Conservation (phyloP, 139 green algal genomes). For the Penium margaritaceum region DNA sequence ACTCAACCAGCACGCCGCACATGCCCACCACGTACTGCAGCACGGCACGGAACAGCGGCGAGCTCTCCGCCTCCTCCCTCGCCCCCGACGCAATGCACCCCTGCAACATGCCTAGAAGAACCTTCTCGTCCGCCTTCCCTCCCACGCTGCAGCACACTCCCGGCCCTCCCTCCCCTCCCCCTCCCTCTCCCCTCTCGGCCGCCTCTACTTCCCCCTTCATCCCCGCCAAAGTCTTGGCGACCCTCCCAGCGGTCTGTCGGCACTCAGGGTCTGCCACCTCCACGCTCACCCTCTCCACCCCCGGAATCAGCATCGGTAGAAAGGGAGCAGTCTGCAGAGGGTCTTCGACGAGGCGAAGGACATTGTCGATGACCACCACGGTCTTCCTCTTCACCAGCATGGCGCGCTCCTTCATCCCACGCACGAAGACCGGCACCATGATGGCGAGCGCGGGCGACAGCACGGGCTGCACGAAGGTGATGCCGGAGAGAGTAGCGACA, state of each 20-base stretch:
- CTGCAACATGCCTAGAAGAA: too few species aligned
- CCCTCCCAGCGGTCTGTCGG: conserved; percentile 42
- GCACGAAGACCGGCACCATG: conserved; percentile 47
- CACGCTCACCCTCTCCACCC: conserved; percentile 39
- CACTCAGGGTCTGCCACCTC: conserved; percentile 51
- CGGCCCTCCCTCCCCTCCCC: too few species aligned
- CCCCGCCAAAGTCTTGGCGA: conserved; percentile 23
- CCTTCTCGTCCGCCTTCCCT: too few species aligned
- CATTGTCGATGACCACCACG: conserved; percentile 52
- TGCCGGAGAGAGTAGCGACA: conserved; percentile 48
- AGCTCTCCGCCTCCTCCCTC: too few species aligned
- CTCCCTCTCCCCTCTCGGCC: too few species aligned
- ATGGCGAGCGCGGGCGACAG: conserved; percentile 41
- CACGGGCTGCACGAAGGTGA: conserved; percentile 51
- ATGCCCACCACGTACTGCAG: too few species aligned
- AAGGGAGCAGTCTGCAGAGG: conserved; percentile 45
- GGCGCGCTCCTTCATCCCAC: conserved; percentile 41
- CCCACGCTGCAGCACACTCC: too few species aligned
- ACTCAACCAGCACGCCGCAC: too few species aligned
- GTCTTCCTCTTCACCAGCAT: conserved; percentile 45
- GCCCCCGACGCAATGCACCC: too few species aligned
- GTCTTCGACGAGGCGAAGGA: conserved; percentile 50
- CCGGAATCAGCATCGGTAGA: conserved; percentile 43
- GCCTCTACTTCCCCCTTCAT: conserved; percentile 30
- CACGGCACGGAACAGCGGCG: too few species aligned